phyloP scores from a whole-genome alignment of 352 stramenopile species.

The Phytophthora vignae region DNA sequence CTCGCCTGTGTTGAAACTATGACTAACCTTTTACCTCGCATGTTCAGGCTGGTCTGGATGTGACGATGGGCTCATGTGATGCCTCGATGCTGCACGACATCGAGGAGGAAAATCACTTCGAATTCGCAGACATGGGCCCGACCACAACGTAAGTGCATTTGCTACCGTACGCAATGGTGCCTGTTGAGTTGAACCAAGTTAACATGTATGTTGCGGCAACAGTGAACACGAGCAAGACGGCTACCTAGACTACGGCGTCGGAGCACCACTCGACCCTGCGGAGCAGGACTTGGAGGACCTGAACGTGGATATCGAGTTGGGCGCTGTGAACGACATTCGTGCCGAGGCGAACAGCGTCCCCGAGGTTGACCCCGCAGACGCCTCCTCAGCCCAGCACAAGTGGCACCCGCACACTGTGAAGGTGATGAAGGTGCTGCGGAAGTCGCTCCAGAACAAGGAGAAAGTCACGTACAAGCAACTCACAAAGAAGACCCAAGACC shows the following conservation, averaged over 20 bases:
- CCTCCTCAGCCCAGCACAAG: constrained; percentile 88
- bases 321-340: constrained; percentile 80
- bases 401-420: constrained; percentile 99
- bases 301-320: constrained; percentile 85
- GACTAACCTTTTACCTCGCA: background rate
- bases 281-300: constrained; percentile 67
- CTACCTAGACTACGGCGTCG: constrained; percentile 63
- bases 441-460: constrained; percentile 78
- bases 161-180: background rate
- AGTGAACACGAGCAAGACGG: constrained; percentile 50
- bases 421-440: constrained; percentile 91
- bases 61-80: constrained; percentile 41
- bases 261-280: constrained; percentile 59
- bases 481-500: constrained; percentile 81
- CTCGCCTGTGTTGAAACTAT: background rate
- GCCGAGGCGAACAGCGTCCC: constrained; percentile 59
- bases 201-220: constrained; percentile 2
- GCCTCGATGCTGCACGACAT: constrained; percentile 44
- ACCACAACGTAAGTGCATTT: constrained; percentile 28
- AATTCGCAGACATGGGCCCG: constrained; percentile 45
- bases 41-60: constrained; percentile 38
- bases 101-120: constrained; percentile 55
- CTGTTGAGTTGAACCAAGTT: background rate
- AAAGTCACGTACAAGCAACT: constrained; percentile 89
- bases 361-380: constrained; percentile 40